Evolutionary conservation across 2,329 filamentous ascomycete species (phyloP).

Genomic region (Neofusicoccum sp.): DNA sequence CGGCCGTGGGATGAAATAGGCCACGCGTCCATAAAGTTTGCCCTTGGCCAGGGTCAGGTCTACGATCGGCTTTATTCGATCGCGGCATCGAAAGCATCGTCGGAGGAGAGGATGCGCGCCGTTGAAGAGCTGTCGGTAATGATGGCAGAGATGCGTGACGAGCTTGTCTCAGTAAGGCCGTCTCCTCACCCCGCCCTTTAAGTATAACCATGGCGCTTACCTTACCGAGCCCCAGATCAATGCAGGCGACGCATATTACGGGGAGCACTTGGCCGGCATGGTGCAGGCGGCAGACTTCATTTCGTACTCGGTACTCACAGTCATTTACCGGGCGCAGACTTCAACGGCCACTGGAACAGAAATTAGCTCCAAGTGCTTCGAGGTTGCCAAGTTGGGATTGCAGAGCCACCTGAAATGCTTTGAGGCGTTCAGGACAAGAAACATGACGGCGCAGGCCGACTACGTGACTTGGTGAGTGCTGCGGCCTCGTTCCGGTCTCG

Average conservation of each 20-base stretch:
- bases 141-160: not conserved
- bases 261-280: not conserved
- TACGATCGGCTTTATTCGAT: constrained; percentile 36
- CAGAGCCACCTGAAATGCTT: constrained; percentile 20
- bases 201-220: not conserved
- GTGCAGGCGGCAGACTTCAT: constrained; percentile 19
- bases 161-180: not conserved
- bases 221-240: not conserved
- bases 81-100: not conserved
- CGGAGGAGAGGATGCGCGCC: not conserved
- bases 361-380: constrained; percentile 22
- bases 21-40: constrained; percentile 33
- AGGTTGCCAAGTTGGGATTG: constrained; percentile 18
- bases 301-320: constrained; percentile 20
- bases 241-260: not conserved
- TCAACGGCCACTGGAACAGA: constrained; percentile 16
- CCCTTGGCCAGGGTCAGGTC: constrained; percentile 33
- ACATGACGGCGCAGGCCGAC: constrained; percentile 1
- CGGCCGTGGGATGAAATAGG: not conserved
- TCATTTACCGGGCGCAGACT: constrained; percentile 21
- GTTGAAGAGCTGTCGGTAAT: not conserved
- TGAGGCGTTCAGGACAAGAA: constrained; percentile 11
- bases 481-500: too few relatives aligned
- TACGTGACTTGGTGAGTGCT: constrained; percentile 19
- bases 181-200: not conserved